Base-by-base conservation (phyloP, 2,329 filamentous ascomycete species). In the Chaetomium strumarium region DNA sequence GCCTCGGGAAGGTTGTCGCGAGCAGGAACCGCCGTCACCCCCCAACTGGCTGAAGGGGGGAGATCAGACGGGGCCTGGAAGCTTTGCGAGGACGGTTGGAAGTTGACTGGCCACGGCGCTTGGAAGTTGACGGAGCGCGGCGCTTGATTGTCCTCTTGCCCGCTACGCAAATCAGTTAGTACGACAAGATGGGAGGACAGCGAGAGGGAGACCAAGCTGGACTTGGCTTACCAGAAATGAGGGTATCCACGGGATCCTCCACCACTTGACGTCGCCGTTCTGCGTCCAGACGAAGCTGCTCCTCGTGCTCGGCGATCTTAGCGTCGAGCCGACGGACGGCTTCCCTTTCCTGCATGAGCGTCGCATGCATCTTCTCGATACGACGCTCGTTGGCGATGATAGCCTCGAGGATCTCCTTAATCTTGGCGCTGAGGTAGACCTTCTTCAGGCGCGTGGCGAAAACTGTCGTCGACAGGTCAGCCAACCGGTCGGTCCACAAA, bases 391-490 rank as follows among this genome's bases (percentile, higher is more conserved):
- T 53, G 34, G 20, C 20, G 46, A 41, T n/a, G 30, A 49, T 13
- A 29, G 51, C 51, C 9, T 33, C 5, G 36, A 17, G 42, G 11
- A 50, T 31, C 10, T 49, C 7, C 41, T 33, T 30, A 37, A 42
- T 33, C 39, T 49, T 34, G 36, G 31, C 3, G 36, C n/a, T n/a
- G 6, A 49, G 42, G 17, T 46, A 53, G 10, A 46, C 46, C 9
- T 12, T 41, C 20, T 49, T 53, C 12, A 50, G 36, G 42, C 46
- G 46, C 11, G 41, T 49, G 30, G 42, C 46, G 36, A 46, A 41
- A 29, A 46, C 51, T 53, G 10, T 8, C 24, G 24, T 24, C 24
- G 24, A 24, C 24, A 24, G 4, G 24, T 24, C 24, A 24, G 7
- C 7, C 4, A 24, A 4, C 24, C 7, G 24, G 24, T 24, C 24